These are phyloP conservation scores for Cladophialophora bantiana DNA, from an alignment of 2,329 filamentous ascomycete species.

Conservation along the genomic window DNA sequence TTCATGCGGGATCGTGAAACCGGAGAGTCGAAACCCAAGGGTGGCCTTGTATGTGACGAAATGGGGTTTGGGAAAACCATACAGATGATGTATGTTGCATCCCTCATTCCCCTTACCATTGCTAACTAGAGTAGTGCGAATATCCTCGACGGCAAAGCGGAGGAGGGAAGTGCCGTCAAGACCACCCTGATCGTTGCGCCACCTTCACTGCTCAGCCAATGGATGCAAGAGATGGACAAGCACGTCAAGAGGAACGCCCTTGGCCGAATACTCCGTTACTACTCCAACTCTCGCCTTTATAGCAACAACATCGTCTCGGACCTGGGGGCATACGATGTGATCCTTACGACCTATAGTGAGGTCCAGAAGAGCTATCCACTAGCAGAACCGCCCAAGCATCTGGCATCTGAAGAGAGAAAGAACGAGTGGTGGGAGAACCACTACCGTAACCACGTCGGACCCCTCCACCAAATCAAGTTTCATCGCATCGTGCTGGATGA, in stretches of 20 bases:
- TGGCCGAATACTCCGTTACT: conserved; percentile 41
- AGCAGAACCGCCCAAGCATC: conserved; percentile 34
- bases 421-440: conserved; percentile 41
- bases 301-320: conserved; percentile 37
- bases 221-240: conserved; percentile 45
- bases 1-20: conserved; percentile 39
- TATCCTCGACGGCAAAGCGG: conserved; percentile 46
- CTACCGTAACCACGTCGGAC: conserved; percentile 42
- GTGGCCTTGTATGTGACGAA: conserved; percentile 50
- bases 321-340: conserved; percentile 40
- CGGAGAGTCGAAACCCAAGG: conserved; percentile 39
- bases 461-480: conserved; percentile 47
- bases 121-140: conserved; percentile 43
- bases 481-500: conserved; percentile 52
- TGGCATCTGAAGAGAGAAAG: conserved; percentile 37
- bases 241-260: conserved; percentile 44
- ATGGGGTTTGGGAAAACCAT: conserved; percentile 54
- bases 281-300: conserved; percentile 37
- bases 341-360: conserved; percentile 51
- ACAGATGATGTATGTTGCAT: conserved; percentile 44
- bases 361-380: conserved; percentile 46
- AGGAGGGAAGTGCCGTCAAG: conserved; percentile 31
- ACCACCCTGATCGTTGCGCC: conserved; percentile 51
- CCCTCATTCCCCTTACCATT: background rate
- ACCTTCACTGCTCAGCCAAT: conserved; percentile 45